Conservation (phyloP, 225 moss, liverwort and hornwort genomes). For the Polytrichum commune region DNA sequence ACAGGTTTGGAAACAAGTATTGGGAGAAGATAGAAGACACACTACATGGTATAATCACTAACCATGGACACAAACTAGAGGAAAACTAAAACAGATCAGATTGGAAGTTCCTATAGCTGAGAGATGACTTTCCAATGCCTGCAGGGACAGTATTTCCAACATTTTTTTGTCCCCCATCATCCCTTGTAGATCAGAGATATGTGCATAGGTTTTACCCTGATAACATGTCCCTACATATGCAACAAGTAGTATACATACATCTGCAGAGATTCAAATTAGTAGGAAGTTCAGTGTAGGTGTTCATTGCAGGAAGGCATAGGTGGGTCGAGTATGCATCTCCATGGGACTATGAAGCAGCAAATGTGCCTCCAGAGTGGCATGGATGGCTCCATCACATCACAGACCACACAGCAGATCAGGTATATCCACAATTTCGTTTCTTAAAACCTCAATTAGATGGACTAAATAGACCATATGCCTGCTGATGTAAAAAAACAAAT, state of each 20-base stretch:
- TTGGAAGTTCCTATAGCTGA: too few relatives aligned
- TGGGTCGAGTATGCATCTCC: constrained; percentile 83
- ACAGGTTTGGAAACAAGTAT: constrained; percentile 61
- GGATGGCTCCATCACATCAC: constrained; percentile 89
- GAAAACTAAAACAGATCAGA: too few relatives aligned
- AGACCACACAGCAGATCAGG: constrained; percentile 76
- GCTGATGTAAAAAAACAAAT: too few relatives aligned
- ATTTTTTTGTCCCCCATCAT: too few relatives aligned
- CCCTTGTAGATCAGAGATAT: too few relatives aligned
- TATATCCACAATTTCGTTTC: constrained; percentile 7
- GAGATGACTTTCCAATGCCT: too few relatives aligned
- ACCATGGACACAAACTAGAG: too few relatives aligned
- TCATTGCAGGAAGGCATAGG: constrained; percentile 67
- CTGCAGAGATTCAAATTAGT: neutral
- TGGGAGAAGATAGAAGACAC: constrained; percentile 61
- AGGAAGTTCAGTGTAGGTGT: neutral
- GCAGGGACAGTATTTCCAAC: too few relatives aligned
- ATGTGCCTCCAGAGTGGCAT: constrained; percentile 88
- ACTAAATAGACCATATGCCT: too few relatives aligned
- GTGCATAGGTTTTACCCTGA: too few relatives aligned
- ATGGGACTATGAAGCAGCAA: constrained; percentile 60
- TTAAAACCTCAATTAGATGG: neutral
- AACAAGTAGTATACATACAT: too few relatives aligned
- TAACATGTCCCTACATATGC: too few relatives aligned
- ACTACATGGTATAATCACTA: constrained; percentile 48